Evolutionary conservation across 352 stramenopile species (phyloP).

Genomic region (Phytophthora cactorum): DNA sequence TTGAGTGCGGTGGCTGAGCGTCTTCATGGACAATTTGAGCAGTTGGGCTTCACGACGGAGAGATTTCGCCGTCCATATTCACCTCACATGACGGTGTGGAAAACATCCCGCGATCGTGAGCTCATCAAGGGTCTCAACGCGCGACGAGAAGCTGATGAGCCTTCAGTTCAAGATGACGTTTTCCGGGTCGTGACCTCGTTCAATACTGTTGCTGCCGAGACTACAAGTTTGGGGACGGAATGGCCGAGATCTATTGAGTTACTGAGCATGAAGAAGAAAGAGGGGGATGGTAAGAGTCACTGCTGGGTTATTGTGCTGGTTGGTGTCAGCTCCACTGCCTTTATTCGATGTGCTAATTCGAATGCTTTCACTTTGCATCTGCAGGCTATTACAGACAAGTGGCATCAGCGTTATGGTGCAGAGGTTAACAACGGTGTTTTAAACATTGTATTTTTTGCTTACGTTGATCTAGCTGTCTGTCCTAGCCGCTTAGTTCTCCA

Average conservation of each 20-base stretch:
- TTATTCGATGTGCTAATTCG: neutral
- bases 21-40: conserved; percentile 32
- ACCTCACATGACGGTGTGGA: conserved; percentile 63
- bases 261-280: conserved; percentile 45
- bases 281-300: conserved; percentile 32
- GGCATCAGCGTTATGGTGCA: conserved; percentile 18
- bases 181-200: conserved; percentile 23
- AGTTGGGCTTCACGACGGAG: conserved; percentile 39
- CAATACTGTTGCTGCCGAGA: neutral
- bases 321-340: too few species aligned
- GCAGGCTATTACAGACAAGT: conserved; percentile 25
- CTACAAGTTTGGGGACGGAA: conserved; percentile 28
- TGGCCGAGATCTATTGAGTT: conserved; percentile 35
- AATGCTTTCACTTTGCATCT: neutral
- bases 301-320: neutral
- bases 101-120: conserved; percentile 36
- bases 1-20: conserved; percentile 35
- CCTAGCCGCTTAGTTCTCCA: conserved; percentile 34
- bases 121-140: conserved; percentile 37
- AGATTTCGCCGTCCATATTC: conserved; percentile 39
- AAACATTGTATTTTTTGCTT: conserved; percentile 5
- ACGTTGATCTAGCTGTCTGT: too few species aligned
- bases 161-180: conserved; percentile 38
- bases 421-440: neutral
- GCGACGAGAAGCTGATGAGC: conserved; percentile 7